These are phyloP conservation scores for Penicillium janthinellum DNA, from an alignment of 2,329 filamentous ascomycete species.

Conservation along the genomic window DNA sequence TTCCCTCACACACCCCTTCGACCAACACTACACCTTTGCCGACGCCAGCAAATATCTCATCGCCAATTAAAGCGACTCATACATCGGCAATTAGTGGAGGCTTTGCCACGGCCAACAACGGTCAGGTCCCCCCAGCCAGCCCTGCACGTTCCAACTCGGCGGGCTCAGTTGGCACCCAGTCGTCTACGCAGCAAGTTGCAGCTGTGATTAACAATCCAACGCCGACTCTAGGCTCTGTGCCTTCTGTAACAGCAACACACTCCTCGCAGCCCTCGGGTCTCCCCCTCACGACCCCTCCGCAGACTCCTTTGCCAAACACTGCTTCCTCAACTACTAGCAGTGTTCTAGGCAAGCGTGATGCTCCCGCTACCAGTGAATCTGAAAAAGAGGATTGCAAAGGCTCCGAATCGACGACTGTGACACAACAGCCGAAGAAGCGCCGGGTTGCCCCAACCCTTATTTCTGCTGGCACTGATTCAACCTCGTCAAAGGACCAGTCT, in stretches of 20 bases:
- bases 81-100: conserved; percentile 55
- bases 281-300: conserved; percentile 84
- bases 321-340: conserved; percentile 56
- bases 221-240: conserved; percentile 74
- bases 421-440: conserved; percentile 64
- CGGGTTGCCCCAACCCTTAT: conserved; percentile 70
- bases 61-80: conserved; percentile 58
- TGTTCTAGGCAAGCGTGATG: conserved; percentile 56
- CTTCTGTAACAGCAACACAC: conserved; percentile 72
- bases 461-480: conserved; percentile 28
- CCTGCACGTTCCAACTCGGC: conserved; percentile 84
- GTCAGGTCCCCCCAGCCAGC: conserved; percentile 65
- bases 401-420: conserved; percentile 47
- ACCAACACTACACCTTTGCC: conserved; percentile 69
- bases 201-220: conserved; percentile 73
- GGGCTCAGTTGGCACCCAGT: conserved; percentile 71
- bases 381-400: conserved; percentile 48
- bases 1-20: conserved; percentile 51
- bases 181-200: conserved; percentile 45
- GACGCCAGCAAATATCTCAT: conserved; percentile 66
- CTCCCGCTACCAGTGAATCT: conserved; percentile 44
- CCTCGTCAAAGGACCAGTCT: conserved; percentile 15
- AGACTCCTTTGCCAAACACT: conserved; percentile 71
- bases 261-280: conserved; percentile 57
- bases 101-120: conserved; percentile 58